Base-by-base conservation (phyloP, 2,329 filamentous ascomycete genomes). In the Diaporthe vexans region DNA sequence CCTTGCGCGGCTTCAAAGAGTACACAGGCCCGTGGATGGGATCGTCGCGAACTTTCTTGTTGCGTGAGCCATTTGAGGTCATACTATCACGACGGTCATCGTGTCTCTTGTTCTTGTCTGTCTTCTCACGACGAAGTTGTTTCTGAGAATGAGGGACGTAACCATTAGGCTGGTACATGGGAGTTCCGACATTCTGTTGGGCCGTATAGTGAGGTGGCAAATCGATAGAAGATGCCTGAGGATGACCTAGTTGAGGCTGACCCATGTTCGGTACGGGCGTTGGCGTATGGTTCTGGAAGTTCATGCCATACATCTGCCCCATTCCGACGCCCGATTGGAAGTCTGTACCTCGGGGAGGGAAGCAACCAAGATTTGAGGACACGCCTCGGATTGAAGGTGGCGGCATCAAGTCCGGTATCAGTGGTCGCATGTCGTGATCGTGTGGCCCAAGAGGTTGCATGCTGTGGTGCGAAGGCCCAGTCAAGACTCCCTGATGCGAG, bases 1-100 rank as follows among this genome's bases (percentile, higher is more conserved):
- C 10, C 54, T 67, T 74, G 59, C 46, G 48, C n/a, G 58, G 40
- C 26, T 71, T 74, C 46, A 70, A 33, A 29, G 57, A 2, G 40
- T 76, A 72, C 13, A 75, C 70, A 11, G 75, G 37, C 29, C 75
- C 73, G 40, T 71, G 63, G 19, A 73, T 56, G 4, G 73, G 67
- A 33, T 73, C 58, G 5, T 73, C 69, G 48, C 69, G 73, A 29
- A 69, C 24, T 24, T 51, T 51, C 67, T 72, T 73, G 46, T 35
- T 68, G 19, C 71, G 71, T 1, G 74, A 69, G 26, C 56, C 61
- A 13, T 17, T 69, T 33, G 72, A 74, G 35, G 52, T 35, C 21
- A 33, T 33, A 48, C 72, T 76, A 48, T 68, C 46, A 29, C 72
- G 68, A 56, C 74, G 74, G 46, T 40, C 43, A 4, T 72, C 51